Percentiles rank a stretch among this genome's conserved stretches.
Conservation (phyloP, 2,329 filamentous ascomycete species). For the Keithomyces neogunnii region DNA sequence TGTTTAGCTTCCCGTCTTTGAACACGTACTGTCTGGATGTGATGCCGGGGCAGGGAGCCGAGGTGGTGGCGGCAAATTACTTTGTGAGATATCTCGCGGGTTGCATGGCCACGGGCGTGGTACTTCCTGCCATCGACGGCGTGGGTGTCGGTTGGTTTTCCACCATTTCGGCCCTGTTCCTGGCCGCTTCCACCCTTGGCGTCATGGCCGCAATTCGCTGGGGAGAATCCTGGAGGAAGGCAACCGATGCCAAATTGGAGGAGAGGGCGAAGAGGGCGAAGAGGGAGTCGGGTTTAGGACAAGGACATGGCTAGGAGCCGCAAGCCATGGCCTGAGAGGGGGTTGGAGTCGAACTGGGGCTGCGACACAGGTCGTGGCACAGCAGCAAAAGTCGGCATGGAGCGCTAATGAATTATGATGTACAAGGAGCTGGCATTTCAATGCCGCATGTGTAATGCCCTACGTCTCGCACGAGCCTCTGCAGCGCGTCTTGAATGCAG, state of each 20-base stretch:
- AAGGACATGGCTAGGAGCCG: too few relatives aligned
- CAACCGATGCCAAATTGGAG: constrained; percentile 18
- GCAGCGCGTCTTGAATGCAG: too few relatives aligned
- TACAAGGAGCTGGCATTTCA: too few relatives aligned
- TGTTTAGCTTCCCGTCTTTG: constrained; percentile 67
- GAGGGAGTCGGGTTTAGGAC: too few relatives aligned
- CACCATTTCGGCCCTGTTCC: constrained; percentile 45
- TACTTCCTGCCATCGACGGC: constrained; percentile 62
- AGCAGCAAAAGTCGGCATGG: too few relatives aligned
- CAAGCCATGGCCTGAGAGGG: too few relatives aligned
- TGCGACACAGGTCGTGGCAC: too few relatives aligned
- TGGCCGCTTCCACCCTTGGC: constrained; percentile 27
- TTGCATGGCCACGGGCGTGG: constrained; percentile 60
- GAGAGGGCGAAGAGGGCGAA: constrained; percentile 6
- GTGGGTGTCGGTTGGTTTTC: constrained; percentile 79
- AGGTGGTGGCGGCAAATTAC: constrained; percentile 76
- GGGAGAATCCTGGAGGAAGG: constrained; percentile 31
- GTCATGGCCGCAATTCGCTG: constrained; percentile 29
- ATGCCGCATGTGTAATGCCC: too few relatives aligned
- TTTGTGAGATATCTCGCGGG: constrained; percentile 69
- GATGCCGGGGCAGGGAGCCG: constrained; percentile 58
- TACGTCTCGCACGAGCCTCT: too few relatives aligned
- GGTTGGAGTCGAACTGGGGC: too few relatives aligned
- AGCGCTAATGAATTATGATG: too few relatives aligned
- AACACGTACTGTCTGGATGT: constrained; percentile 81